These are phyloP conservation scores for Sporothrix pallida DNA, from an alignment of 2,329 filamentous ascomycete species.

Conservation along the genomic window DNA sequence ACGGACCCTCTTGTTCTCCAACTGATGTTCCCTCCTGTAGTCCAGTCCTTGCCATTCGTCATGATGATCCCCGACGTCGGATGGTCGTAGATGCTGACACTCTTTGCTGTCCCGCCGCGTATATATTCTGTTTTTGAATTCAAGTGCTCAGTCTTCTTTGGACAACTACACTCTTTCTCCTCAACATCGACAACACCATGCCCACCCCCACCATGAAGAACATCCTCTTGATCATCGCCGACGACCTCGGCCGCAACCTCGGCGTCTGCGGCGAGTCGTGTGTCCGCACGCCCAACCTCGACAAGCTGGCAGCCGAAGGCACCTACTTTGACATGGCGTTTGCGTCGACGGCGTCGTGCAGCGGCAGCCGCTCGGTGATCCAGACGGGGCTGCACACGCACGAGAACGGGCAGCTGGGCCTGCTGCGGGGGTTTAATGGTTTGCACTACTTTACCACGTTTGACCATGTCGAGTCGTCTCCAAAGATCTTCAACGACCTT, in stretches of 20 bases:
- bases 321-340: conserved; percentile 49
- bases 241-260: conserved; percentile 29
- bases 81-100: not conserved
- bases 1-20: not conserved
- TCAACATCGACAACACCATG: not conserved
- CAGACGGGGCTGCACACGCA: conserved; percentile 56
- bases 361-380: conserved; percentile 52
- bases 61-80: not conserved
- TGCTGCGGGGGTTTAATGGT: conserved; percentile 48
- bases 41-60: too few relatives aligned
- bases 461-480: not conserved
- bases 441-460: conserved; percentile 17
- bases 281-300: conserved; percentile 48
- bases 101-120: not conserved
- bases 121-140: not conserved
- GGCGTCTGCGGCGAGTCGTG: conserved; percentile 24
- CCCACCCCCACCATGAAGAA: conserved; percentile 12
- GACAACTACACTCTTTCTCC: too few relatives aligned
- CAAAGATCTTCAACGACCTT: conserved; percentile 45
- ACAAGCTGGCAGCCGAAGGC: conserved; percentile 47
- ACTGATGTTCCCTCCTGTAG: not conserved
- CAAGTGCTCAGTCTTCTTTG: too few relatives aligned
- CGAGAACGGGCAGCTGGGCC: conserved; percentile 54
- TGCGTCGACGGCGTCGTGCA: conserved; percentile 54
- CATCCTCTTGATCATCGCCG: conserved; percentile 30